Conservation (phyloP, 2,329 filamentous ascomycete genomes). For the Talaromyces sp. region DNA sequence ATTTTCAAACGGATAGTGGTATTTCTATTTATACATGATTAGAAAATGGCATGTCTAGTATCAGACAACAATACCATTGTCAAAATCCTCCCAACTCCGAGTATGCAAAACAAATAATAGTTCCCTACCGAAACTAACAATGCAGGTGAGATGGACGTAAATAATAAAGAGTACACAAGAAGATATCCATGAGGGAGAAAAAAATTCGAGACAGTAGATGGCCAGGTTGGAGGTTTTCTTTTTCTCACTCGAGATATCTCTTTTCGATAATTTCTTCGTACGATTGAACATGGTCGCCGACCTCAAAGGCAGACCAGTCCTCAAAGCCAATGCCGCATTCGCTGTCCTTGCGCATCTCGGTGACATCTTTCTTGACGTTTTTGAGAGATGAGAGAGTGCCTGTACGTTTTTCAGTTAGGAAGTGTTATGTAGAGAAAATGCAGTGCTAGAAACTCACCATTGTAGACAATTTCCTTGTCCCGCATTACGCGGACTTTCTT, state of each 20-base stretch:
- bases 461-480: conserved; percentile 64
- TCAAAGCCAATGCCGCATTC: conserved; percentile 89
- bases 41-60: not conserved
- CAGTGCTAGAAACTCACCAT: conserved; percentile 53
- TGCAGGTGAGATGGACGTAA: not conserved
- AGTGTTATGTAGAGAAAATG: not conserved
- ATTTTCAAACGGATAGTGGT: not conserved
- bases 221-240: not conserved
- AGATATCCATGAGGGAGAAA: not conserved
- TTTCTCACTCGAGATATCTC: conserved; percentile 39
- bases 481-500: conserved; percentile 67
- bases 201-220: not conserved
- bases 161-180: not conserved
- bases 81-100: not conserved
- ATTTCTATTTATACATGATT: not conserved
- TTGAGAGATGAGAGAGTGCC: conserved; percentile 77
- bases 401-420: conserved; percentile 29
- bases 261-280: conserved; percentile 76
- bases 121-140: not conserved
- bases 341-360: conserved; percentile 82
- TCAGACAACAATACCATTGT: not conserved
- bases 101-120: not conserved
- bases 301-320: conserved; percentile 68
- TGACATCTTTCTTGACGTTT: conserved; percentile 85
- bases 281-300: conserved; percentile 80